Percentiles rank a stretch among this genome's conserved stretches.
Evolutionary conservation across 129 eudicot species (phyloP).

Genomic region (Flaveria brownii): DNA sequence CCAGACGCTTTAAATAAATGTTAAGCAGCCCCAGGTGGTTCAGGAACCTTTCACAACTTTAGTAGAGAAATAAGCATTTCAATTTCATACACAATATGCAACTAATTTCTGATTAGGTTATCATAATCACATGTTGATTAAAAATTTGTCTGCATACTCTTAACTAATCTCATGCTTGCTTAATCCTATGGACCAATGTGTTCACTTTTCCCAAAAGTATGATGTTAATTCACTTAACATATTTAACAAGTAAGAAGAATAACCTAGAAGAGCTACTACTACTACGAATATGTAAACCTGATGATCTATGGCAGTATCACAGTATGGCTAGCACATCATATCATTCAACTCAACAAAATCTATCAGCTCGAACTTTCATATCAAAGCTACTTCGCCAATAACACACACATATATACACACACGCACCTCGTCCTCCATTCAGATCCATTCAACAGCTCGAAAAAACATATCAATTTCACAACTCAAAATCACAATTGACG

Average conservation of each 20-base stretch:
- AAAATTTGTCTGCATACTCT: background rate
- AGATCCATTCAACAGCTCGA: background rate
- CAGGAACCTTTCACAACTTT: background rate
- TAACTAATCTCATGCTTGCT: constrained; percentile 9
- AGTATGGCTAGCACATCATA: background rate
- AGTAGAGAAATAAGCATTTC: constrained; percentile 5
- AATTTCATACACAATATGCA: background rate
- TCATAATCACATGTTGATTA: background rate
- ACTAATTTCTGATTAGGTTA: constrained; percentile 1
- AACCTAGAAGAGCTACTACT: no score
- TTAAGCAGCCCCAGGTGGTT: constrained; percentile 4
- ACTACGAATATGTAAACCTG: background rate
- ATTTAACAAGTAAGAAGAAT: background rate
- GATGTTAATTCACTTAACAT: constrained; percentile 2
- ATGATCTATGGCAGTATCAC: background rate
- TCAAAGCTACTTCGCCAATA: background rate
- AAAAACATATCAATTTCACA: background rate
- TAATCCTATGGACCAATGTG: background rate
- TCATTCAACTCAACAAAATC: background rate
- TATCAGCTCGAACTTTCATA: constrained; percentile 1
- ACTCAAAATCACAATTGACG: constrained; percentile 9
- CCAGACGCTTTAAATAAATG: background rate
- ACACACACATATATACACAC: background rate
- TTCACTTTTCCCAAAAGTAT: constrained; percentile 11
- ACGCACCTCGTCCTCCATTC: constrained; percentile 6